These are phyloP conservation scores for Agaricales sp. DNA, from an alignment of 1,284 basidiomycete species.

Conservation along the genomic window DNA sequence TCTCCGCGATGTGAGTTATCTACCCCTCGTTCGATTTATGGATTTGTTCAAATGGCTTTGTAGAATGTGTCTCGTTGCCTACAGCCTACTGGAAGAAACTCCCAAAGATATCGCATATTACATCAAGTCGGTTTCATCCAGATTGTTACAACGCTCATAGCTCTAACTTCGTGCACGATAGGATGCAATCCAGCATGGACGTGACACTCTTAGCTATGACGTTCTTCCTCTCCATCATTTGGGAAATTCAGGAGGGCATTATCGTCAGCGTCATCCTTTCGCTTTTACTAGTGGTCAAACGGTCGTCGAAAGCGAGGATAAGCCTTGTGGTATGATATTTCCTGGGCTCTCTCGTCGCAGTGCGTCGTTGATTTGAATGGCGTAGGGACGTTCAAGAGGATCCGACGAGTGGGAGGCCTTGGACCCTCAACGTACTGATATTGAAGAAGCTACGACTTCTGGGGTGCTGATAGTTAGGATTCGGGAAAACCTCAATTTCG, in stretches of 20 bases:
- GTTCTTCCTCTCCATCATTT: constrained; percentile 72
- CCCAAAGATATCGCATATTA: constrained; percentile 83
- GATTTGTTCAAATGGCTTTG: constrained; percentile 5
- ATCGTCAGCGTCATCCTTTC: constrained; percentile 79
- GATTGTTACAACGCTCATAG: constrained; percentile 1
- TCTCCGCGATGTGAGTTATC: constrained; percentile 60
- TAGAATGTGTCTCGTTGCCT: constrained; percentile 77
- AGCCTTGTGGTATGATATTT: constrained; percentile 42
- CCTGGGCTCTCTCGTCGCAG: neutral
- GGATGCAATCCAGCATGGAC: constrained; percentile 85
- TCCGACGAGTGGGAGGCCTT: neutral
- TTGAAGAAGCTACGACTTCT: constrained; percentile 43
- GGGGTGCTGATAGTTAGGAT: constrained; percentile 65
- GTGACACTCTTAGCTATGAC: constrained; percentile 77
- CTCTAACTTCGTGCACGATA: constrained; percentile 18
- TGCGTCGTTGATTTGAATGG: constrained; percentile 15
- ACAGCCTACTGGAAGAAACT: constrained; percentile 74
- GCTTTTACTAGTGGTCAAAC: constrained; percentile 78
- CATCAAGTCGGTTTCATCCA: constrained; percentile 50
- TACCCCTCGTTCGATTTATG: constrained; percentile 2
- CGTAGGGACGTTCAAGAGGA: neutral
- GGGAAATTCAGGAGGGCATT: constrained; percentile 79
- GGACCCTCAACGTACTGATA: constrained; percentile 41
- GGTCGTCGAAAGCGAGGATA: constrained; percentile 52
- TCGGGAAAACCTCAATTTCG: constrained; percentile 64